Evolutionary conservation across 345 rosid species (phyloP).

Genomic region (Nasturtium officinale): DNA sequence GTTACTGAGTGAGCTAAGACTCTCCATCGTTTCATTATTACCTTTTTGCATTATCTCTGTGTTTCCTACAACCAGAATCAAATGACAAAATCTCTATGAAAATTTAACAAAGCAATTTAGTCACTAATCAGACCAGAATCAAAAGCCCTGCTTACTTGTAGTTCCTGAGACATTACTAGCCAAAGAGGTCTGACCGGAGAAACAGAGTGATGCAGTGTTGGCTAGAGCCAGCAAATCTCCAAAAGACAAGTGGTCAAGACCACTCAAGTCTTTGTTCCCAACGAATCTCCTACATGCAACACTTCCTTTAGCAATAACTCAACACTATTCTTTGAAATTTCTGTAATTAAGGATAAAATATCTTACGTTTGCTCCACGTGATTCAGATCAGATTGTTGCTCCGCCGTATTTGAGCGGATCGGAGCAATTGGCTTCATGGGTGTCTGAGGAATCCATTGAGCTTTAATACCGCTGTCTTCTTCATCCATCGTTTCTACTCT

Average conservation of each 20-base stretch:
- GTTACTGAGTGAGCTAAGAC: slow-evolving; percentile 34
- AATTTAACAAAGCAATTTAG: neutral
- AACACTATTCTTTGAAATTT: neutral
- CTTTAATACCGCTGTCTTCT: slow-evolving; percentile 36
- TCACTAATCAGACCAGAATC: neutral
- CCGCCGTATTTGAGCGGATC: slow-evolving; percentile 29
- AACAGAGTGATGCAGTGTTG: slow-evolving; percentile 45
- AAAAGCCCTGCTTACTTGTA: slow-evolving; percentile 19
- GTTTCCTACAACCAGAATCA: slow-evolving; percentile 17
- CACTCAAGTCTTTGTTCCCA: slow-evolving; percentile 24
- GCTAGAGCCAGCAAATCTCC: slow-evolving; percentile 59
- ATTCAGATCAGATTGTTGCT: slow-evolving; percentile 28
- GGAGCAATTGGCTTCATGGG: slow-evolving; percentile 50
- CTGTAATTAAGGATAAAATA: neutral
- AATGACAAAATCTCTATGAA: neutral
- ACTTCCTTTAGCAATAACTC: neutral
- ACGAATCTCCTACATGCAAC: slow-evolving; percentile 39
- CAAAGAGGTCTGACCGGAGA: slow-evolving; percentile 1
- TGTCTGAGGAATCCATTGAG: slow-evolving; percentile 58
- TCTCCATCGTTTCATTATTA: slow-evolving; percentile 19
- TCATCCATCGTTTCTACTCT: slow-evolving; percentile 27
- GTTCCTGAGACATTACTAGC: neutral
- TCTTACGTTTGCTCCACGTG: slow-evolving; percentile 43
- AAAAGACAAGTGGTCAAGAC: slow-evolving; percentile 45
- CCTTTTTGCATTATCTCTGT: slow-evolving; percentile 34